Percentiles rank a stretch among this genome's conserved stretches.
Conservation (phyloP, 768 basidiomycete species). For the Russula sp. region DNA sequence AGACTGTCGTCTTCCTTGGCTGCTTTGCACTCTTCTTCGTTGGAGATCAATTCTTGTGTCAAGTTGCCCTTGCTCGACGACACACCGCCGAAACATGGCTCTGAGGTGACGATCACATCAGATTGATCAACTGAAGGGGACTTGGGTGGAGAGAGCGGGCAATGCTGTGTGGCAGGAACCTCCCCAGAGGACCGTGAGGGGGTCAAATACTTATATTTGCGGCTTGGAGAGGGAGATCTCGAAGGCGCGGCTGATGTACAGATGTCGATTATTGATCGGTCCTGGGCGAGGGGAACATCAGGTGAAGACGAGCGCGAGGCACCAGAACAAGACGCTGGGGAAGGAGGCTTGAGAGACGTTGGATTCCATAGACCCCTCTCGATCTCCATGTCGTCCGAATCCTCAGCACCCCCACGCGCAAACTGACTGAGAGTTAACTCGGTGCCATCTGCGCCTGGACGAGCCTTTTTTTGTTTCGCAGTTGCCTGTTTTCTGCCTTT, state of each 20-base stretch:
- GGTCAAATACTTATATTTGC: neutral
- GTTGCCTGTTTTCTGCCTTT: constrained; percentile 33
- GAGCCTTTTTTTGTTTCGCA: constrained; percentile 22
- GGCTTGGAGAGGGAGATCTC: constrained; percentile 5
- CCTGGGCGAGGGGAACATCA: constrained; percentile 18
- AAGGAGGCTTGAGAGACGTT: constrained; percentile 6
- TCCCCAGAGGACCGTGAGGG: neutral
- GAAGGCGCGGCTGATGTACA: constrained; percentile 21
- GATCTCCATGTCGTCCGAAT: constrained; percentile 51
- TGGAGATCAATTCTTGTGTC: neutral
- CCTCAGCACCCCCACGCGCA: constrained; percentile 42
- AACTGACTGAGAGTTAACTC: constrained; percentile 38
- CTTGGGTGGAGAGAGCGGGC: neutral
- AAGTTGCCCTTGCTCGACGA: neutral
- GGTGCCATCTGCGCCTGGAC: constrained; percentile 27
- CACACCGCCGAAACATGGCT: neutral
- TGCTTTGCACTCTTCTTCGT: neutral
- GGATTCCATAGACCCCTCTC: constrained; percentile 36
- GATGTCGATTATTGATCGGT: constrained; percentile 21
- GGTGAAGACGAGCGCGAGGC: constrained; percentile 24
- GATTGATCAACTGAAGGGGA: neutral
- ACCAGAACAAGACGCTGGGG: neutral
- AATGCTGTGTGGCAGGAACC: neutral
- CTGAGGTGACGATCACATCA: neutral
- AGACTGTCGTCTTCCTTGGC: constrained; percentile 15